Base-by-base conservation (phyloP, 768 basidiomycete genomes). In the Psilocybe cubensis region DNA sequence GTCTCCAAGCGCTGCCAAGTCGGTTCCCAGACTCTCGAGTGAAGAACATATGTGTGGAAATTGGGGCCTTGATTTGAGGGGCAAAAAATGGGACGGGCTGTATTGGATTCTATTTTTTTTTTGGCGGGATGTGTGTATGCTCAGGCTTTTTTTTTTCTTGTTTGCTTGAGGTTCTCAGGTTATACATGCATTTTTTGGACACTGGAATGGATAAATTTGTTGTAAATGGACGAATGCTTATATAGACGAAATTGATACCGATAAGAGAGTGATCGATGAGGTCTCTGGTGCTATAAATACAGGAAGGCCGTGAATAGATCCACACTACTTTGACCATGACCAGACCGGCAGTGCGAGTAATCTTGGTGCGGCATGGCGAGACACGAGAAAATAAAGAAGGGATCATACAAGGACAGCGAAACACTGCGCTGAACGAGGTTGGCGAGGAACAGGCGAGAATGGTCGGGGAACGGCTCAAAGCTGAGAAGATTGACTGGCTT, bases 311-410 rank as follows among this genome's bases (percentile, higher is more conserved):
- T 11, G 28, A 10, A 23, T 51, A n/a, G 49, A 35, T 18, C 33
- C 31, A 18, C 7, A 35, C 31, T 14, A 20, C 31, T 51, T 29
- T 7, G 29, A 23, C 33, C 21, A 38, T 11, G 33, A 50, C 5
- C 43, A 49, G 33, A 33, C 25, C 48, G 57, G 64, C 74, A 24
- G 78, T 79, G 23, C 76, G 76, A 52, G 62, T 92, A 44, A 89
- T 87, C 67, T 72, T 91, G 59, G 79, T 91, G 47, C 84, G 91
- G 41, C 91, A 93, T 63, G 91, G 89, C 18, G 89, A 93, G 75
- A 93, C 91, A 23, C 79, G 84, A 40, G 85, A 81, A 65, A 92
- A 92, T 70, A 72, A 76, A 51, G 70, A 74, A 5, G 75, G 77
- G 23, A 83, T 89, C 55, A 80, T 91, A 43, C 91, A 94, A 75